phyloP scores from a whole-genome alignment of 495 filamentous ascomycete genomes.

The Bathelium albidoporum region DNA sequence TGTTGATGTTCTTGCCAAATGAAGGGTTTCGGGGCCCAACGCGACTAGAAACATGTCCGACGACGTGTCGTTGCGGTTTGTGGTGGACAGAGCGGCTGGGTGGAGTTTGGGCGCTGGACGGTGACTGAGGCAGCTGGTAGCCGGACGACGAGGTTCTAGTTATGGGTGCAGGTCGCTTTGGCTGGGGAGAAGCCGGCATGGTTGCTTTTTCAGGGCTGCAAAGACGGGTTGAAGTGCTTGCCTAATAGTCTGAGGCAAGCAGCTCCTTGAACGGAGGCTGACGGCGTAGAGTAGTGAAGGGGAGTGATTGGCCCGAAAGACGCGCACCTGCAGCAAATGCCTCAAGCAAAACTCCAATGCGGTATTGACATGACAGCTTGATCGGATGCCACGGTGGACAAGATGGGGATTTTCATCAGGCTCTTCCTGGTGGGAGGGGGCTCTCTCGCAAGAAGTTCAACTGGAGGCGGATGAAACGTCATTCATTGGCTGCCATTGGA shows the following conservation, averaged over 20 bases:
- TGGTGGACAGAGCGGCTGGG: constrained; percentile 10
- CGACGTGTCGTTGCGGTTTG: constrained; percentile 21
- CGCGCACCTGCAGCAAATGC: not conserved
- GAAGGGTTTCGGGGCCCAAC: constrained; percentile 19
- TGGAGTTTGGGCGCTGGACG: constrained; percentile 17
- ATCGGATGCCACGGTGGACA: not conserved
- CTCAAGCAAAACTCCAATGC: not conserved
- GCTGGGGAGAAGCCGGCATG: constrained; percentile 14
- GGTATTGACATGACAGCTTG: not conserved
- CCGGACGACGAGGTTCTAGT: constrained; percentile 21
- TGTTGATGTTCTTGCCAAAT: constrained; percentile 24
- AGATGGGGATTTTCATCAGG: not conserved
- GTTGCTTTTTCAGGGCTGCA: not conserved
- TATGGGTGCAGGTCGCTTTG: constrained; percentile 17
- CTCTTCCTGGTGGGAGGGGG: not conserved
- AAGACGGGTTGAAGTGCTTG: not conserved
- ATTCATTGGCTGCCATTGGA: not conserved
- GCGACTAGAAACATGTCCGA: constrained; percentile 17
- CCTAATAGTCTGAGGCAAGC: not conserved
- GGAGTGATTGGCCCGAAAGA: not conserved
- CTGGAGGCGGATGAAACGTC: not conserved
- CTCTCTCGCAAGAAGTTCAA: not conserved
- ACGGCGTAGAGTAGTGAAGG: not conserved
- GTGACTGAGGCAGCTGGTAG: constrained; percentile 23
- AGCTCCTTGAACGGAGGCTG: not conserved